Evolutionary conservation across 1,284 basidiomycete species (phyloP), one percentile per base, ranked within the genome.

Genomic region (Termitomyces sp.): DNA sequence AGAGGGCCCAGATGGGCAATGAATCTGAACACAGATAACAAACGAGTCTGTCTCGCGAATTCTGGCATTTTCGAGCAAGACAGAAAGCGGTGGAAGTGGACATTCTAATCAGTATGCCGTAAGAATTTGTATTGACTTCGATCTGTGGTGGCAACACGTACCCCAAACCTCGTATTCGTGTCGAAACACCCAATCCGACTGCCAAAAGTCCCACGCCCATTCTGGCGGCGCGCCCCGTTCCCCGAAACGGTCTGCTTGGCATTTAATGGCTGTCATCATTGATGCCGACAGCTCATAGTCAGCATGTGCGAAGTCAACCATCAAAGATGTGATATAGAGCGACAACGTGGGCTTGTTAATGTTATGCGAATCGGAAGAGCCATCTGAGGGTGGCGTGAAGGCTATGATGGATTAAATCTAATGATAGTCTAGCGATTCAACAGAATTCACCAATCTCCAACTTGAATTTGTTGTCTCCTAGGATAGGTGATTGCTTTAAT

Each of bases 401-500:
- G 68, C 71, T 73, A 42, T 13, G 44, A 28, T 50, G 13, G 41
- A 28, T 30, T 43, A 26, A 42, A 49, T 52, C 28, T 21, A 12
- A 6, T 21, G 21, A 10, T 28, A 15, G 8, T 43, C 5, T 24
- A 19, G 38, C 9, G 15, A 48, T 19, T 21, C 4, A 40, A 21
- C 12, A 31, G 7, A 15, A 64, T 75, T 34, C 53, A 80, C 83
- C 77, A 57, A 86, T 81, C 65, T 86, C 84, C 0, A 89, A 73
- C 65, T 87, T 88, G 72, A 84, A 89, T 67, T 85, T 86, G 51
- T 81, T 80, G 55, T 88, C 85, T 42, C 82, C 85, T n/a, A 88
- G 72, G 52, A 81, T 74, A 13, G 83, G 81, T 0, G 84, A 83
- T 60, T 85, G 79, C 58, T 78, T 81, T 43, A 88, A 68, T 3